Evolutionary conservation across 768 basidiomycete species (phyloP).

Genomic region (Suillus paluster): DNA sequence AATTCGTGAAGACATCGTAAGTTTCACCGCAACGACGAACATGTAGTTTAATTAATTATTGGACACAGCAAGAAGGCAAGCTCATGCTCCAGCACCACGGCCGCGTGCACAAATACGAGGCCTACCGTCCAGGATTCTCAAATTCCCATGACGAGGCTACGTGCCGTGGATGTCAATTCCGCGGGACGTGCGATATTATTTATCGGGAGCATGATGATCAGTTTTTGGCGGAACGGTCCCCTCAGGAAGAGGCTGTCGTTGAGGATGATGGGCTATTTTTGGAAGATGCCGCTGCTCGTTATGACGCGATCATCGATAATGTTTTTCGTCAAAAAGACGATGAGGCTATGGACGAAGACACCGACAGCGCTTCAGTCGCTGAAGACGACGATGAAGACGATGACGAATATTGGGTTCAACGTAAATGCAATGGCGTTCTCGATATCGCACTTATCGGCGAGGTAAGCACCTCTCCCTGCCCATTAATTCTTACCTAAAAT

Average conservation of each 20-base stretch:
- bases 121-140: conserved; percentile 40
- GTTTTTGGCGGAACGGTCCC: background rate
- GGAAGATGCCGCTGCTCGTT: background rate
- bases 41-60: background rate
- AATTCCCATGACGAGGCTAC: conserved; percentile 48
- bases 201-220: conserved; percentile 17
- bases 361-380: conserved; percentile 28
- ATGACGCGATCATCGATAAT: background rate
- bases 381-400: conserved; percentile 22
- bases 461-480: conserved; percentile 37
- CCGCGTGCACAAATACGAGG: conserved; percentile 42
- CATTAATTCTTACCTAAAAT: too few relatives aligned
- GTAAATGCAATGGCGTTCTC: conserved; percentile 55
- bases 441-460: conserved; percentile 68
- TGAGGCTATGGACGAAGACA: conserved; percentile 15
- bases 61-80: background rate
- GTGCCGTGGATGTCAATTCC: conserved; percentile 38
- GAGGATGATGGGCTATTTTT: conserved; percentile 32
- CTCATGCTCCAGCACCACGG: conserved; percentile 9
- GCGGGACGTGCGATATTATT: conserved; percentile 32
- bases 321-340: conserved; percentile 5
- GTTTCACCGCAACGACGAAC: conserved; percentile 6
- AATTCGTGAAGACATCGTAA: conserved; percentile 26
- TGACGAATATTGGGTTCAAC: conserved; percentile 26
- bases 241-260: background rate